Conservation (phyloP, 768 basidiomycete genomes). For the Suillus variegatus region DNA sequence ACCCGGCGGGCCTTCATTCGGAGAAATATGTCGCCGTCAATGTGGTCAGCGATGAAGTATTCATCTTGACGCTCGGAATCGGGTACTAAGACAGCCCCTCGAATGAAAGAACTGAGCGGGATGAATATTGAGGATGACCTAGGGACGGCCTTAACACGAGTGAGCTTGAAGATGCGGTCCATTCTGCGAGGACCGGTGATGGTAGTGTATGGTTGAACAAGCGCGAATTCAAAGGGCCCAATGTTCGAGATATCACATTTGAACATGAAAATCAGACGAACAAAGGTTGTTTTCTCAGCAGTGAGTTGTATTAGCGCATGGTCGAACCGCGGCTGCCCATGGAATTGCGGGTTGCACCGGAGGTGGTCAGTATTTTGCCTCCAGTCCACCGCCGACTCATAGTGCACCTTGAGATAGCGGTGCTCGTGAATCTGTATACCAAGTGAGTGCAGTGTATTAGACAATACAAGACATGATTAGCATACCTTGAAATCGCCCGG, state of each 20-base stretch:
- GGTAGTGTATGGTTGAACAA: conserved; percentile 8
- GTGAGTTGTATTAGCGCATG: conserved; percentile 14
- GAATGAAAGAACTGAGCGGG: conserved; percentile 29
- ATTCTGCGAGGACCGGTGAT: not conserved
- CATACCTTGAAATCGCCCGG: not conserved
- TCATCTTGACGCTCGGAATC: conserved; percentile 22
- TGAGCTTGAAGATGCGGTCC: not conserved
- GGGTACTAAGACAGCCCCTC: conserved; percentile 27
- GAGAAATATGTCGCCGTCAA: conserved; percentile 32
- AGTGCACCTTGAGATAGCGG: conserved; percentile 27
- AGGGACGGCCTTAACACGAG: conserved; percentile 4
- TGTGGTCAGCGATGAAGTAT: conserved; percentile 28
- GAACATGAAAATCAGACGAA: conserved; percentile 7
- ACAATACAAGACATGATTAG: not conserved
- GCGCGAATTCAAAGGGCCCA: conserved; percentile 3
- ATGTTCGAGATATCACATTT: not conserved
- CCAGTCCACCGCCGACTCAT: conserved; percentile 32
- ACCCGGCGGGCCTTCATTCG: not conserved
- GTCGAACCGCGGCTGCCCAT: conserved; percentile 26
- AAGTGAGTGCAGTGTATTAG: not conserved
- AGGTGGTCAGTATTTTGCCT: conserved; percentile 25
- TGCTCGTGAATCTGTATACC: conserved; percentile 24
- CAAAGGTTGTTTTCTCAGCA: not conserved
- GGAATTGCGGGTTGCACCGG: conserved; percentile 30
- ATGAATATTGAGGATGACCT: conserved; percentile 22